Evolutionary conservation across 306 rosid genomes (phyloP), one percentile per base, ranked within the genome.

Genomic region (Gynostemma pentaphyllum): DNA sequence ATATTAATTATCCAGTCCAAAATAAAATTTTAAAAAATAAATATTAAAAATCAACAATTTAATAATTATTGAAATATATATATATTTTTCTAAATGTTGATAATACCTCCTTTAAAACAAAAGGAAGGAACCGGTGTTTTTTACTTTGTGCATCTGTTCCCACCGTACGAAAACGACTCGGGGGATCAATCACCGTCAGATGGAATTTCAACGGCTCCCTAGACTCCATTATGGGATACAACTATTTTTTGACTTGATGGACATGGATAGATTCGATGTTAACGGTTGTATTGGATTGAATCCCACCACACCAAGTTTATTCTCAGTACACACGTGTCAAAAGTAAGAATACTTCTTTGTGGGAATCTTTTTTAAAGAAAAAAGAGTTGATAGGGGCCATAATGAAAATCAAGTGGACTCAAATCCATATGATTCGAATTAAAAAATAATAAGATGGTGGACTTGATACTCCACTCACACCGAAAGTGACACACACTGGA

Each of bases 381-480:
- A 24, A 15, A 4, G 18, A 13, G 34, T 26, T 51, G 36, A 34
- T 51, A 34, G 57, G 57, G 19, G 14, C 1, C 29, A n/a, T n/a
- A n/a, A n/a, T n/a, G n/a, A n/a, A n/a, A n/a, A n/a, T 9, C 57
- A 51, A 51, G 36, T 51, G 57, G 45, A 56, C 14, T 32, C 8
- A 56, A 34, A 56, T 56, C 46, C 64, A 34, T 18, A 57, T 57
- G 46, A 57, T 57, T 57, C 45, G 29, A 34, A 36, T 19, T 57
- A 57, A 16, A n/a, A n/a, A 57, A 57, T 32, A 57, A 37, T 32
- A 34, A 11, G 45, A 36, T 57, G 18, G 64, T 57, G 64, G 64
- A 1, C 32, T 60, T 39, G 65, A 60, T 60, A 60, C 48, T 37
- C 65, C 65, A 60, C 65, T 60, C 47, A 57, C 65, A 37, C 48